These are phyloP conservation scores for Saccharomycopsis fodiens DNA, from an alignment of 805 yeast species.

Conservation along the genomic window DNA sequence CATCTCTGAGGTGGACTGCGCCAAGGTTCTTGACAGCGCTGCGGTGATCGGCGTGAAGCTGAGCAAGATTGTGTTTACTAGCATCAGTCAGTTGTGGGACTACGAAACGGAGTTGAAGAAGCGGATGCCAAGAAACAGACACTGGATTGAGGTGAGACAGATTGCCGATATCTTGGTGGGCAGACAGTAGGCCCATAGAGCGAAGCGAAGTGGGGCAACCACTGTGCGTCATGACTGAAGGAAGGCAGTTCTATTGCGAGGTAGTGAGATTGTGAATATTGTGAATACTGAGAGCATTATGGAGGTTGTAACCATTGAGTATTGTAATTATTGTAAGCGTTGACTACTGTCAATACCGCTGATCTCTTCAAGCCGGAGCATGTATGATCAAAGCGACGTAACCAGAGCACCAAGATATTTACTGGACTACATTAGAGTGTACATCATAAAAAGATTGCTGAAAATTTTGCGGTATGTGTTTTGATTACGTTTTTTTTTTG, in stretches of 20 bases:
- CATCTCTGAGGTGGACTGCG: conserved; percentile 25
- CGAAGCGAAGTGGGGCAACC: no score
- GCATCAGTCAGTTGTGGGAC: conserved; percentile 73
- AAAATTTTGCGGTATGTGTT: not conserved
- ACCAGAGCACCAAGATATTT: no score
- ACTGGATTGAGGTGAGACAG: conserved; percentile 72
- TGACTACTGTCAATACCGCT: no score
- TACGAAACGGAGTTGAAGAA: conserved; percentile 72
- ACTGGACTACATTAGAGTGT: no score
- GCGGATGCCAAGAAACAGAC: conserved; percentile 84
- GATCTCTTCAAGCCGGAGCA: no score
- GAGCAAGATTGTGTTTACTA: conserved; percentile 65
- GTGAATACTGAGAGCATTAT: no score
- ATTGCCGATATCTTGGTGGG: conserved; percentile 83
- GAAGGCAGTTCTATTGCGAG: no score
- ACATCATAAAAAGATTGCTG: not conserved
- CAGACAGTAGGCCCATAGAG: conserved; percentile 38
- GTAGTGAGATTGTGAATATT: no score
- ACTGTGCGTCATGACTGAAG: no score
- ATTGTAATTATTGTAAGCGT: no score
- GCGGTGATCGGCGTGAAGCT: conserved; percentile 78
- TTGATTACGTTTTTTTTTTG: not conserved
- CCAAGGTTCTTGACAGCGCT: conserved; percentile 39
- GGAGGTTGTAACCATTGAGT: no score
- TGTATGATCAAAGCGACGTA: no score